Evolutionary conservation across 306 rosid genomes (phyloP), one percentile per base, ranked within the genome.

Genomic region (Prosopis cineraria): DNA sequence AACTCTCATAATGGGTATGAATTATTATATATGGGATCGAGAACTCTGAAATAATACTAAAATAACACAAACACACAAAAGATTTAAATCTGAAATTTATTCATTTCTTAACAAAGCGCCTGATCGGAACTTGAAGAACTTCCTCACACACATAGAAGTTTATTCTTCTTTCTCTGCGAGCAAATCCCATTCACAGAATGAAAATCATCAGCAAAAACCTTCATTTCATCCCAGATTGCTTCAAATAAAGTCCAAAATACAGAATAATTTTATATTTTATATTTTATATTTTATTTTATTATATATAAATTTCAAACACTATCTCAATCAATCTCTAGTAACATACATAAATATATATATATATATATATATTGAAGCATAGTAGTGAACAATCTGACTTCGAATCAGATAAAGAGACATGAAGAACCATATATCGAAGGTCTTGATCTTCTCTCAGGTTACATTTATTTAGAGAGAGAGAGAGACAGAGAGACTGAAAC

Each of bases 401-500:
- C 1, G 31, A 64, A 65, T n/a, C 10, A 65, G 41, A 65, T 52
- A 8, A 11, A 64, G 7, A 70, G 19, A 19, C 75, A 45, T 19
- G 40, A 50, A 30, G 25, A 10, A 30, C 43, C 30, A 70, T 47
- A 30, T 17, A 30, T 34, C 5, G 17, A 70, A 70, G 43, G 60
- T 5, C 59, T 48, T 47, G n/a, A 70, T 48, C 19, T 36, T 37
- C 39, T 16, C 66, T 73, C 68, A 29, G 13, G 56, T 39, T 67
- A 67, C 77, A 73, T 56, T 73, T 73, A 73, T 73, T 55, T 10
- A 55, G 6, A 39, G 37, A 55, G 66, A 22, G 66, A 72, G 52
- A 55, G 17, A 29, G 58, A 22, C n/a, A 22, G 40, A 37, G 68
- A 63, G 27, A 34, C 24, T 20, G n/a, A 1, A 2, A 39, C 37